phyloP scores from a whole-genome alignment of 2,329 filamentous ascomycete species.

The Pseudocercospora crystallina region DNA sequence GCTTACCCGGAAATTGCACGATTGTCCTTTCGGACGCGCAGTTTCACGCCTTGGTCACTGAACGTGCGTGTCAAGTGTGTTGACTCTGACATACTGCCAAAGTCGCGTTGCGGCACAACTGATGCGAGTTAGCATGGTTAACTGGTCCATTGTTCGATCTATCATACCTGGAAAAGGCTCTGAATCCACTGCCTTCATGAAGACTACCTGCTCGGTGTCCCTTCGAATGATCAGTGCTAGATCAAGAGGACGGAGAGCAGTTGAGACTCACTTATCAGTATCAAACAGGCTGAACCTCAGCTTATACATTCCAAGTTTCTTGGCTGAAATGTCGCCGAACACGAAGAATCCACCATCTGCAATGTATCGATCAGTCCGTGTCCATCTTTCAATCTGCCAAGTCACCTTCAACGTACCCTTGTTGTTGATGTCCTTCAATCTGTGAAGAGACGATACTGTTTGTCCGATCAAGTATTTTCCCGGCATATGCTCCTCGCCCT shows the following conservation, averaged over 20 bases:
- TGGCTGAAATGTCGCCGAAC: slow-evolving; percentile 84
- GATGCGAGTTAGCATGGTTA: not conserved
- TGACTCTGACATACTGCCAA: slow-evolving; percentile 77
- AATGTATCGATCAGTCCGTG: not conserved
- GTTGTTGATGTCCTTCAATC: slow-evolving; percentile 64
- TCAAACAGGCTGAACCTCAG: slow-evolving; percentile 79
- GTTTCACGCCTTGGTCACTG: slow-evolving; percentile 80
- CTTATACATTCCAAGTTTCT: slow-evolving; percentile 68
- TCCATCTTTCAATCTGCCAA: not conserved
- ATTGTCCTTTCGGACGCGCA: slow-evolving; percentile 81
- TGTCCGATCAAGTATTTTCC: slow-evolving; percentile 56
- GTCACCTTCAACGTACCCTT: slow-evolving; percentile 9
- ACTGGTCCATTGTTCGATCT: slow-evolving; percentile 25
- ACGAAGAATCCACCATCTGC: slow-evolving; percentile 83
- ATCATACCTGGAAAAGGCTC: slow-evolving; percentile 64
- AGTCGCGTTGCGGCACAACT: slow-evolving; percentile 57
- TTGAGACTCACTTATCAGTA: slow-evolving; percentile 56
- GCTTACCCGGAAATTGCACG: slow-evolving; percentile 40
- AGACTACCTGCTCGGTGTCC: slow-evolving; percentile 45
- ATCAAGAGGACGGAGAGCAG: not conserved
- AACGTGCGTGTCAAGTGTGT: slow-evolving; percentile 79
- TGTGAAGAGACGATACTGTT: slow-evolving; percentile 76
- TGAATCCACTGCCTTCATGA: slow-evolving; percentile 58
- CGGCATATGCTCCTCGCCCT: slow-evolving; percentile 19
- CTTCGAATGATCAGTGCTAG: slow-evolving; percentile 16